Percentiles rank a stretch among this genome's conserved stretches.
Evolutionary conservation across 2,329 filamentous ascomycete species (phyloP).

Genomic region (Orbilia javanica): DNA sequence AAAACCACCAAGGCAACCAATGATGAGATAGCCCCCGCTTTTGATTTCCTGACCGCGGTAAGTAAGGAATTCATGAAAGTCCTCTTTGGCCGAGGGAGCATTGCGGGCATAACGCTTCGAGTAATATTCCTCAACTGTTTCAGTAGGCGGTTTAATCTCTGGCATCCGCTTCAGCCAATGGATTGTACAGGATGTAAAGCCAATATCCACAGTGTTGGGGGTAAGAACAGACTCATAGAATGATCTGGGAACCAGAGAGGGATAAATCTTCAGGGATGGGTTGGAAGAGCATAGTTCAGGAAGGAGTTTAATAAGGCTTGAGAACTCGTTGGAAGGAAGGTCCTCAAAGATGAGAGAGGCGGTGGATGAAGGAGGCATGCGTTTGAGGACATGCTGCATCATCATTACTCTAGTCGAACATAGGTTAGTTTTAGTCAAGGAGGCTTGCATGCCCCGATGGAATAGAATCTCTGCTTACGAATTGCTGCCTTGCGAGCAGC

Average conservation of each 20-base stretch:
- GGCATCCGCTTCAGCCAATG: slow-evolving; percentile 10
- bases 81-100: slow-evolving; percentile 3
- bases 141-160: not conserved
- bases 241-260: slow-evolving; percentile 6
- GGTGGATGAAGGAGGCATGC: not conserved
- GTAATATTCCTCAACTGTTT: slow-evolving; percentile 2
- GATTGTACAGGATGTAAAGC: not conserved
- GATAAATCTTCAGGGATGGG: not conserved
- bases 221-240: slow-evolving; percentile 3
- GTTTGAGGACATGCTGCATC: not conserved
- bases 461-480: not conserved
- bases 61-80: slow-evolving; percentile 5
- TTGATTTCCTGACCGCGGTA: slow-evolving; percentile 18
- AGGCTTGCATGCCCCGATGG: too few relatives aligned
- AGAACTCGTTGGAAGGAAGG: slow-evolving; percentile 4
- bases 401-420: not conserved
- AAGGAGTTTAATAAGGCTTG: slow-evolving; percentile 14
- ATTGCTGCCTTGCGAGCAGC: not conserved
- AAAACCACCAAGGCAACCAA: not conserved
- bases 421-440: not conserved
- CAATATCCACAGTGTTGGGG: slow-evolving; percentile 2
- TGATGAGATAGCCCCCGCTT: slow-evolving; percentile 2
- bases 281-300: not conserved
- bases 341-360: slow-evolving; percentile 13
- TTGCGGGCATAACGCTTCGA: not conserved